Conservation (phyloP, 805 yeast genomes). For the Martiniozyma abietophila region DNA sequence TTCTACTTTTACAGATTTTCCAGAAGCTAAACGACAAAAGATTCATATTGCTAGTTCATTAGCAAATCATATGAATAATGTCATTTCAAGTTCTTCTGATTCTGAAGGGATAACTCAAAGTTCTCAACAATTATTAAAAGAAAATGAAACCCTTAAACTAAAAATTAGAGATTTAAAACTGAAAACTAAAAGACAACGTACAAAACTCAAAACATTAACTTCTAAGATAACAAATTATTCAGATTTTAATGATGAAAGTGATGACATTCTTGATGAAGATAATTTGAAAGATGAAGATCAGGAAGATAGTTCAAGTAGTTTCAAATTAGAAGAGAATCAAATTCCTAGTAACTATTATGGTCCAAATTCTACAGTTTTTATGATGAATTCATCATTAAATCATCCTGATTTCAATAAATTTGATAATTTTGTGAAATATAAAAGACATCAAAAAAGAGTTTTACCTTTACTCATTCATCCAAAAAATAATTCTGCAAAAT, state of each 20-base stretch:
- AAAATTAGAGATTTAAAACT: constrained; percentile 21
- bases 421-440: constrained; percentile 22
- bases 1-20: too few relatives aligned
- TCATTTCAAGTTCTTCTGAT: background rate
- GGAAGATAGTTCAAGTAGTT: background rate
- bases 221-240: constrained; percentile 2
- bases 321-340: constrained; percentile 6
- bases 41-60: too few relatives aligned
- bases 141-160: constrained; percentile 23
- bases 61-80: too few relatives aligned
- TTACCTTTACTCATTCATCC: constrained; percentile 17
- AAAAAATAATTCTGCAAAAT: constrained; percentile 4
- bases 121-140: constrained; percentile 14
- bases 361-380: constrained; percentile 39
- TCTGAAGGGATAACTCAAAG: background rate
- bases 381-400: constrained; percentile 31
- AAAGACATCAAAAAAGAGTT: constrained; percentile 24
- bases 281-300: constrained; percentile 3
- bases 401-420: constrained; percentile 21
- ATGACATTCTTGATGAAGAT: too few relatives aligned
- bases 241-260: constrained; percentile 6
- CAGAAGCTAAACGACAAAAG: too few relatives aligned
- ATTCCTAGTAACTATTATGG: constrained; percentile 38
- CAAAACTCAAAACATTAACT: constrained; percentile 7
- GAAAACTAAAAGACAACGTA: constrained; percentile 15